Conservation (phyloP, 2,329 filamentous ascomycete species). For the Cladosporium velox region DNA sequence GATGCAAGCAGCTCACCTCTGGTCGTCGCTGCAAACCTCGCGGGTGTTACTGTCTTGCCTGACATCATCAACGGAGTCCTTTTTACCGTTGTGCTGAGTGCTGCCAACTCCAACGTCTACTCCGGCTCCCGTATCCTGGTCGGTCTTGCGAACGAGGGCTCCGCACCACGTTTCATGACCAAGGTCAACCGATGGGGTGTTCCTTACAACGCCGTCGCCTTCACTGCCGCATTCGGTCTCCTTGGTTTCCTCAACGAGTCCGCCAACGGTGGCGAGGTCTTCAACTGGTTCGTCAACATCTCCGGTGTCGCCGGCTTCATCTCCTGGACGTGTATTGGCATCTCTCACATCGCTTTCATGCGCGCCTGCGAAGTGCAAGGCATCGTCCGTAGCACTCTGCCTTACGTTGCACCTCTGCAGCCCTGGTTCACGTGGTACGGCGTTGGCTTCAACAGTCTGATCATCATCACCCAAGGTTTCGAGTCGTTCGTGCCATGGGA, state of each 20-base stretch:
- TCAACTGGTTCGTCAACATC: slow-evolving; percentile 72
- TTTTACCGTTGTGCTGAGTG: slow-evolving; percentile 67
- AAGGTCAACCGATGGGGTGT: slow-evolving; percentile 65
- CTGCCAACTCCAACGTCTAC: slow-evolving; percentile 69
- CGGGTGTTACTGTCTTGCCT: slow-evolving; percentile 62
- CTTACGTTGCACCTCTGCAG: slow-evolving; percentile 69
- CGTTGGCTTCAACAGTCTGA: slow-evolving; percentile 64
- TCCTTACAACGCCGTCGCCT: slow-evolving; percentile 70
- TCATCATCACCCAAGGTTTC: slow-evolving; percentile 77
- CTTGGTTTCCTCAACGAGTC: slow-evolving; percentile 75
- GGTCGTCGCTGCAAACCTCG: slow-evolving; percentile 64
- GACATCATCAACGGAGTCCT: slow-evolving; percentile 72
- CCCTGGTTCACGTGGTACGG: slow-evolving; percentile 72
- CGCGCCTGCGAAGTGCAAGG: slow-evolving; percentile 70
- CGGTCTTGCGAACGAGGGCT: slow-evolving; percentile 63
- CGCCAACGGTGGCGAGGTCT: slow-evolving; percentile 67
- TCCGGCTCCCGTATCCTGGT: slow-evolving; percentile 69
- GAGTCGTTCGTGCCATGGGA: slow-evolving; percentile 74
- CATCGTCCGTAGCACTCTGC: slow-evolving; percentile 65
- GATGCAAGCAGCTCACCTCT: slow-evolving; percentile 62
- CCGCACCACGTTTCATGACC: slow-evolving; percentile 56
- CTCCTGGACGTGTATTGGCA: slow-evolving; percentile 69
- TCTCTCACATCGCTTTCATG: slow-evolving; percentile 72
- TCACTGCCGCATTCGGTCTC: slow-evolving; percentile 68
- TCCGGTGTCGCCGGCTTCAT: slow-evolving; percentile 74